phyloP scores from a whole-genome alignment of 768 basidiomycete genomes.

The Rhizopogon vinicolor region DNA sequence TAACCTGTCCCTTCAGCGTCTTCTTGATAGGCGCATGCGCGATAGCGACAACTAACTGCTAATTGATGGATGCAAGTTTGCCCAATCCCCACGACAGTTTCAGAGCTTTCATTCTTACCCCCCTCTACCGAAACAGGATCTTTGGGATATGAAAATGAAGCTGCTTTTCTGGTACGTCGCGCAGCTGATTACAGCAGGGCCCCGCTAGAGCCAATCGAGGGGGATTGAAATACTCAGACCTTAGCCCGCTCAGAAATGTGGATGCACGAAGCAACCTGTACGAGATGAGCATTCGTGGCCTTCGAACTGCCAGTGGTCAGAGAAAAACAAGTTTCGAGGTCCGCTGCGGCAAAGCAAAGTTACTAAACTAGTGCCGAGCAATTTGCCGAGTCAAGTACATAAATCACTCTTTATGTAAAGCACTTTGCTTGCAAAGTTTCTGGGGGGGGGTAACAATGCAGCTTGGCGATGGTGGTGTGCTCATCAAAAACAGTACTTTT shows the following conservation, averaged over 20 bases:
- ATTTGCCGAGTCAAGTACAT: no score
- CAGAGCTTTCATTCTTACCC: slow-evolving; percentile 33
- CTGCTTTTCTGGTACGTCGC: slow-evolving; percentile 63
- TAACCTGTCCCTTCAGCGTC: not conserved
- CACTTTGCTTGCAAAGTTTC: not conserved
- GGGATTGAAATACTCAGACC: slow-evolving; percentile 70
- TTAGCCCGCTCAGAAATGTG: slow-evolving; percentile 64
- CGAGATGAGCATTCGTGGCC: slow-evolving; percentile 61
- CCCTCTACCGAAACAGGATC: slow-evolving; percentile 35
- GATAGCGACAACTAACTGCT: not conserved
- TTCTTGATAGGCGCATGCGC: not conserved
- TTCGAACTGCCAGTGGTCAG: slow-evolving; percentile 40
- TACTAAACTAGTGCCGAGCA: no score
- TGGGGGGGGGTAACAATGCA: no score
- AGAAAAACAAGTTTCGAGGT: not conserved
- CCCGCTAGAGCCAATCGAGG: slow-evolving; percentile 57
- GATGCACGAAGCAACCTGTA: slow-evolving; percentile 34
- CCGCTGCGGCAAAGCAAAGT: no score
- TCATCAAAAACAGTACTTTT: no score
- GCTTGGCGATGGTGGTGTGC: no score
- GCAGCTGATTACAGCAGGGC: slow-evolving; percentile 48
- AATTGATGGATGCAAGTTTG: slow-evolving; percentile 12
- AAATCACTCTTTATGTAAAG: no score
- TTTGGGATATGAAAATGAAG: slow-evolving; percentile 30
- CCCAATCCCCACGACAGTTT: slow-evolving; percentile 55